Conservation (phyloP, 2,329 filamentous ascomycete species). For the Xylaria sp. region DNA sequence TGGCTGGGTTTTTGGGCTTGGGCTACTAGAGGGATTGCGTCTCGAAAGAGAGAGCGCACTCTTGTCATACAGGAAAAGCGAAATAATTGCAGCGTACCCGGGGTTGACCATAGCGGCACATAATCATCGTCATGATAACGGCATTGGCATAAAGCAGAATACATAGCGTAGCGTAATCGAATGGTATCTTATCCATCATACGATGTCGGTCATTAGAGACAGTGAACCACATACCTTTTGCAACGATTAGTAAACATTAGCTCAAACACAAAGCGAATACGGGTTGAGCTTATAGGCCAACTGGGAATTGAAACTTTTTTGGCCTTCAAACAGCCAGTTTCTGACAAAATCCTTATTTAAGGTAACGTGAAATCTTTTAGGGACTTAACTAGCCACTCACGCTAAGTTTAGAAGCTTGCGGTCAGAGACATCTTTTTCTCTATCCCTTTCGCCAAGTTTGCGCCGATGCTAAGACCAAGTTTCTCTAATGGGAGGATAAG, state of each 20-base stretch:
- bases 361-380: neutral
- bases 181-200: neutral
- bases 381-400: neutral
- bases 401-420: neutral
- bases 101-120: neutral
- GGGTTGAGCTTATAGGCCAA: neutral
- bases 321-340: neutral
- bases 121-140: neutral
- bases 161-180: slow-evolving; percentile 1
- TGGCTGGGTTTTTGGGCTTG: neutral
- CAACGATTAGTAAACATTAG: neutral
- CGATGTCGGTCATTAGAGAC: neutral
- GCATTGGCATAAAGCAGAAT: neutral
- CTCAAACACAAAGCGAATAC: neutral
- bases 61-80: neutral
- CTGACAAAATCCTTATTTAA: neutral
- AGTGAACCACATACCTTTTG: neutral
- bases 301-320: neutral
- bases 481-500: neutral
- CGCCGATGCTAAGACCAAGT: neutral
- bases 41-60: neutral
- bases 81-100: neutral
- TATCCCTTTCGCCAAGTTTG: neutral
- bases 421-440: neutral
- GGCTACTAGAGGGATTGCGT: neutral